These are phyloP conservation scores for Apiospora kogelbergensis DNA, from an alignment of 2,329 filamentous ascomycete species.

Conservation along the genomic window DNA sequence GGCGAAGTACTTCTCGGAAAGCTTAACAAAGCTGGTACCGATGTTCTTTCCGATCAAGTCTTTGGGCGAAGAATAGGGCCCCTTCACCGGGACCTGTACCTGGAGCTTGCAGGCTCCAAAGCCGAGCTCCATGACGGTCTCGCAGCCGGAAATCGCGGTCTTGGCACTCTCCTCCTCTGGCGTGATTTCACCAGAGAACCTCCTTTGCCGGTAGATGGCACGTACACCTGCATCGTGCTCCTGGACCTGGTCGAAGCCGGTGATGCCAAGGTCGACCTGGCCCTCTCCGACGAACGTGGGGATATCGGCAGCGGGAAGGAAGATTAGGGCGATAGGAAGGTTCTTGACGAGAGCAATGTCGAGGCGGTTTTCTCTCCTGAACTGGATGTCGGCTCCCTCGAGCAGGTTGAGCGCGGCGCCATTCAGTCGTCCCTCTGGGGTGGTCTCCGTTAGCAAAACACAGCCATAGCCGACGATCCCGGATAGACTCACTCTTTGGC, in stretches of 20 bases:
- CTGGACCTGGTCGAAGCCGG: conserved; percentile 86
- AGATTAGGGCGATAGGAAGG: conserved; percentile 89
- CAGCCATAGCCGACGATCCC: neutral
- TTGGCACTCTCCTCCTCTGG: conserved; percentile 42
- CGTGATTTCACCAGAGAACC: conserved; percentile 46
- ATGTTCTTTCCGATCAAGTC: conserved; percentile 91
- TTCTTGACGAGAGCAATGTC: conserved; percentile 99
- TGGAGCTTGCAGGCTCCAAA: conserved; percentile 93
- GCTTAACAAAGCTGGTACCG: conserved; percentile 89
- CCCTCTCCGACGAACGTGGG: conserved; percentile 97
- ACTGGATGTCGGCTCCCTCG: conserved; percentile 92
- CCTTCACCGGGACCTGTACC: conserved; percentile 93
- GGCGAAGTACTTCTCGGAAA: conserved; percentile 82
- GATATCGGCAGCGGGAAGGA: conserved; percentile 95
- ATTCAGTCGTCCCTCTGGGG: conserved; percentile 85
- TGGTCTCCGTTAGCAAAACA: conserved; percentile 16
- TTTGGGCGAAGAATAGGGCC: conserved; percentile 64
- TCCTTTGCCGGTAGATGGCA: conserved; percentile 46
- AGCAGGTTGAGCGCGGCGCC: conserved; percentile 86
- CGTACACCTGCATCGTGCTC: conserved; percentile 75
- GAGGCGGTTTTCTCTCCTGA: conserved; percentile 89
- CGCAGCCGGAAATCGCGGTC: conserved; percentile 61
- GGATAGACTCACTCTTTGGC: conserved; percentile 79
- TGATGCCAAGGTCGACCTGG: conserved; percentile 90
- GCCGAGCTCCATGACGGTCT: conserved; percentile 84